Percentiles rank a stretch among this genome's conserved stretches.
Evolutionary conservation across 805 yeast genomes (phyloP).

Genomic region (Lachancea kluyveri): DNA sequence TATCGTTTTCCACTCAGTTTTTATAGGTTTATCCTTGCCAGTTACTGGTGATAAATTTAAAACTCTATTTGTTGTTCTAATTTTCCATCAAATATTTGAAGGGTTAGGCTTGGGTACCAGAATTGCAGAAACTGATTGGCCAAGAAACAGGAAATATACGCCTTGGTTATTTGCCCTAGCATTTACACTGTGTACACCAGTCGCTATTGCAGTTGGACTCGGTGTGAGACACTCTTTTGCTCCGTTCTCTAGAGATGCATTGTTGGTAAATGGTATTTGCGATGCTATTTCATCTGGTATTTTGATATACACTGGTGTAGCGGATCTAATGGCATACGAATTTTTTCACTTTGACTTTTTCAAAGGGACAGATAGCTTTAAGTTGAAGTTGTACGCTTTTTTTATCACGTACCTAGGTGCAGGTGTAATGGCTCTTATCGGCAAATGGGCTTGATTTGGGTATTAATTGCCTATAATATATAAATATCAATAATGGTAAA

Average conservation of each 20-base stretch:
- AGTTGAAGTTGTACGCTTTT: slow-evolving; percentile 46
- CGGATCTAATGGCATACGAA: slow-evolving; percentile 77
- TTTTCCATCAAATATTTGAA: slow-evolving; percentile 78
- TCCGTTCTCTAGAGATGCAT: slow-evolving; percentile 50
- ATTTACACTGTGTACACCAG: slow-evolving; percentile 60
- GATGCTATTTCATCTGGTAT: slow-evolving; percentile 78
- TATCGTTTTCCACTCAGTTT: slow-evolving; percentile 74
- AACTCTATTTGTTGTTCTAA: slow-evolving; percentile 60
- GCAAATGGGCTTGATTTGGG: slow-evolving; percentile 67
- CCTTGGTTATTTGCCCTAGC: slow-evolving; percentile 55
- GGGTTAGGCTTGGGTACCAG: slow-evolving; percentile 83
- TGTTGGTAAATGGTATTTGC: slow-evolving; percentile 64
- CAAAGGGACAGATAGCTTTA: slow-evolving; percentile 50
- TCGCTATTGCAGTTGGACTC: slow-evolving; percentile 72
- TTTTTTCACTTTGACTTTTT: slow-evolving; percentile 52
- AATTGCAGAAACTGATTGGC: slow-evolving; percentile 51
- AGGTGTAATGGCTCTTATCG: slow-evolving; percentile 72
- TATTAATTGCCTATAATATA: no score
- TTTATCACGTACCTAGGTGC: slow-evolving; percentile 55
- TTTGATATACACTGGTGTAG: slow-evolving; percentile 67
- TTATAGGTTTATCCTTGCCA: slow-evolving; percentile 72
- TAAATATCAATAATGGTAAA: no score
- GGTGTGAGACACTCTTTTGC: slow-evolving; percentile 62
- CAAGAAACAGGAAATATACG: slow-evolving; percentile 35
- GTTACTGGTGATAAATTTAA: slow-evolving; percentile 75